Percentiles rank a stretch among this genome's conserved stretches.
phyloP scores from a whole-genome alignment of 2,329 filamentous ascomycete species.

The Monilinia aucupariae region DNA sequence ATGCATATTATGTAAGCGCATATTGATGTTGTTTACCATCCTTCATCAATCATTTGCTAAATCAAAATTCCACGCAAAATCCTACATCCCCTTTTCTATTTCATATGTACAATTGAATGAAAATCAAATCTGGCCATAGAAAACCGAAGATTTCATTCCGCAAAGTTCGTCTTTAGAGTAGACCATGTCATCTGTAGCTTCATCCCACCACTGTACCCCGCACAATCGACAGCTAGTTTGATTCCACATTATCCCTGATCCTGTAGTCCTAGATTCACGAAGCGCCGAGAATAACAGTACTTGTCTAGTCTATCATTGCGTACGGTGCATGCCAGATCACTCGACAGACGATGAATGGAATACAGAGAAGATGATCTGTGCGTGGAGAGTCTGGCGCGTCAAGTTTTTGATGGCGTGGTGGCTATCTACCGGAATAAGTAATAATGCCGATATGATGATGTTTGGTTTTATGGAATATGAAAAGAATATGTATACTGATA shows the following conservation, averaged over 20 bases:
- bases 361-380: neutral
- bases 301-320: conserved; percentile 1
- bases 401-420: conserved; percentile 5
- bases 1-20: conserved; percentile 1
- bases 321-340: neutral
- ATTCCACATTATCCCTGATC: neutral
- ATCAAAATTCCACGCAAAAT: neutral
- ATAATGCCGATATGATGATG: neutral
- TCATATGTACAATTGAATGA: no score
- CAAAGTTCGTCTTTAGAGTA: neutral
- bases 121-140: neutral
- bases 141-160: neutral
- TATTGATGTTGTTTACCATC: no score
- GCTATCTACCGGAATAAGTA: neutral
- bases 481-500: neutral
- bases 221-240: neutral
- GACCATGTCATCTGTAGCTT: no score
- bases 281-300: conserved; percentile 3
- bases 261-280: neutral
- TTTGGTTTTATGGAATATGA: neutral
- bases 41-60: neutral
- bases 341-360: neutral
- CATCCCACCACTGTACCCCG: neutral
- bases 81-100: no score
- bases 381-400: conserved; percentile 5